These are phyloP conservation scores for Aspergillus bombycis DNA, from an alignment of 2,329 filamentous ascomycete species.

Conservation along the genomic window DNA sequence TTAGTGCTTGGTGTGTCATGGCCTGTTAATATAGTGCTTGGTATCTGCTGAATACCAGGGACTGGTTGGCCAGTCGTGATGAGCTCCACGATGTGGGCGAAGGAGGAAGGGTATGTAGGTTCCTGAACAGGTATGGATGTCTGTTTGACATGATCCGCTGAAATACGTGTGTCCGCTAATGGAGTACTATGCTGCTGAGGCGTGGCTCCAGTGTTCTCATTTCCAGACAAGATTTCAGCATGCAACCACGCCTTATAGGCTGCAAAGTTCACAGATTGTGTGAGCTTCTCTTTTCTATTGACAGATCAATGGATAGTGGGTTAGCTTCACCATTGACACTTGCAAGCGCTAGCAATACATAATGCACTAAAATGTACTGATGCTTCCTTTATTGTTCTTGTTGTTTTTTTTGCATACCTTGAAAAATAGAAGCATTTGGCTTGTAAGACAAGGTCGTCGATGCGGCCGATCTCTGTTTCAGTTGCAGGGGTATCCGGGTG, in stretches of 20 bases:
- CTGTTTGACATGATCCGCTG: slow-evolving; percentile 15
- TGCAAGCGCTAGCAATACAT: background rate
- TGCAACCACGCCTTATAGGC: slow-evolving; percentile 68
- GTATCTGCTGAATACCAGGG: slow-evolving; percentile 85
- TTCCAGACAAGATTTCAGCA: slow-evolving; percentile 9
- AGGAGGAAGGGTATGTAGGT: slow-evolving; percentile 76
- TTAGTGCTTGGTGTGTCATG: slow-evolving; percentile 63
- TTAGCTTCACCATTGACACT: background rate
- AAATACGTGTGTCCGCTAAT: slow-evolving; percentile 9
- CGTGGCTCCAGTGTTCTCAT: slow-evolving; percentile 13
- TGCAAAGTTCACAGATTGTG: slow-evolving; percentile 62
- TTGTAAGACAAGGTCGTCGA: slow-evolving; percentile 47
- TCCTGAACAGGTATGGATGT: slow-evolving; percentile 48
- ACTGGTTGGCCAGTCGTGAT: slow-evolving; percentile 81
- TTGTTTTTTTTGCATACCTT: slow-evolving; percentile 33
- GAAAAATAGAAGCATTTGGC: slow-evolving; percentile 55
- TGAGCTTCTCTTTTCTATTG: slow-evolving; percentile 41
- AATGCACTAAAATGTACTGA: background rate
- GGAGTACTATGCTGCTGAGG: slow-evolving; percentile 9
- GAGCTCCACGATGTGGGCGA: slow-evolving; percentile 82
- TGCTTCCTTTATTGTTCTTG: no score
- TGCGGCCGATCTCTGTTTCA: slow-evolving; percentile 40
- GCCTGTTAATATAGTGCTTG: slow-evolving; percentile 73
- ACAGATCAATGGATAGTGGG: background rate
- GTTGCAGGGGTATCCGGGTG: slow-evolving; percentile 44